A percentile compares a stretch with the other conserved stretches of the same genome.
phyloP scores from a whole-genome alignment of 495 filamentous ascomycete species.

The Monascus purpureus region DNA sequence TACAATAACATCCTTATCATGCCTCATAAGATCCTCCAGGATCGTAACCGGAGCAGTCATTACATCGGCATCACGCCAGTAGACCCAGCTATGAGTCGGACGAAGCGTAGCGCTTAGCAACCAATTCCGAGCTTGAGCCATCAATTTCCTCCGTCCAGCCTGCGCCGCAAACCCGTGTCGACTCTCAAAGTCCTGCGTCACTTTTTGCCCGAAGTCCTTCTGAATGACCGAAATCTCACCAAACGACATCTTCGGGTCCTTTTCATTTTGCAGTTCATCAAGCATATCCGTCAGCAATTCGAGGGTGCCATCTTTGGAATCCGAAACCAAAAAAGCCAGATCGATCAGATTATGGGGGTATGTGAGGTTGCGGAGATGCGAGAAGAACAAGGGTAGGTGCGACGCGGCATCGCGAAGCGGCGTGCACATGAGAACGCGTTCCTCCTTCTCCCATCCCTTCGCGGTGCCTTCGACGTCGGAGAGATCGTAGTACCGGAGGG shows the following conservation, averaged over 20 bases:
- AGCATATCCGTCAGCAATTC: conserved; percentile 57
- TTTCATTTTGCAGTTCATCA: conserved; percentile 63
- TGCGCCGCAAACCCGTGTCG: conserved; percentile 97
- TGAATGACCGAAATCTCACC: conserved; percentile 96
- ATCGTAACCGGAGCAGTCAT: conserved; percentile 95
- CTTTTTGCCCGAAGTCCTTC: conserved; percentile 98
- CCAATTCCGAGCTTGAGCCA: conserved; percentile 99
- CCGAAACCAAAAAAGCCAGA: conserved; percentile 91
- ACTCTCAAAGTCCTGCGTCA: conserved; percentile 95
- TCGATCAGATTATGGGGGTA: conserved; percentile 96
- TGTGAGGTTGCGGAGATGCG: conserved; percentile 87
- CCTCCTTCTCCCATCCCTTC: conserved; percentile 86
- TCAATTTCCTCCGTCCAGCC: conserved; percentile 82
- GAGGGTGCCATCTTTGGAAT: conserved; percentile 90
- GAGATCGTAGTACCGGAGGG: conserved; percentile 93
- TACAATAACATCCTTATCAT: conserved; percentile 97
- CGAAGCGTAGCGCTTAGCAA: conserved; percentile 83
- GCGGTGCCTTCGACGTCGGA: conserved; percentile 78
- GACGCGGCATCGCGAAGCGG: conserved; percentile 86
- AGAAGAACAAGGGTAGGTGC: conserved; percentile 97
- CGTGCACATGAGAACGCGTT: conserved; percentile 89
- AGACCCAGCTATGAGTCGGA: conserved; percentile 97
- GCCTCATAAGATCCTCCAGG: conserved; percentile 93
- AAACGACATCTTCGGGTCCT: conserved; percentile 66
- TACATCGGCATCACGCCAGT: conserved; percentile 98